phyloP scores from a whole-genome alignment of 169 alveolate genomes.

The Cryptosporidium meleagridis region DNA sequence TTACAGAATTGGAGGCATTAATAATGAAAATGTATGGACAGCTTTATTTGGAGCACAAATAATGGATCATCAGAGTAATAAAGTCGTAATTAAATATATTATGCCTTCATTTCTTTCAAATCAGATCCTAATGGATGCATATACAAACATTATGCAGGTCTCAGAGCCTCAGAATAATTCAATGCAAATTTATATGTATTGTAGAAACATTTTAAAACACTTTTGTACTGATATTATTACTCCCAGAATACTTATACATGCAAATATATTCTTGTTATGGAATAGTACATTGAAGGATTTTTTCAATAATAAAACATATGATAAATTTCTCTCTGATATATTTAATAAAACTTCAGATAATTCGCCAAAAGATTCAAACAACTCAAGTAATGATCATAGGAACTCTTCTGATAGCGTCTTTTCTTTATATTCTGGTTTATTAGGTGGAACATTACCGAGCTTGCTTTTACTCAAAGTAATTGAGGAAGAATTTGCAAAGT shows the following conservation, averaged over 20 bases:
- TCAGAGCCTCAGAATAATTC: constrained; percentile 57
- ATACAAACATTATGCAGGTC: constrained; percentile 7
- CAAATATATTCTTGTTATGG: constrained; percentile 58
- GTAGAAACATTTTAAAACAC: constrained; percentile 37
- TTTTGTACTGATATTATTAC: constrained; percentile 45
- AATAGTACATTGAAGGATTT: constrained; percentile 43
- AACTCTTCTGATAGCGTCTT: background rate
- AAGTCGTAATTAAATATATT: background rate
- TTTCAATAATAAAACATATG: background rate
- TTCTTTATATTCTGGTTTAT: constrained; percentile 24
- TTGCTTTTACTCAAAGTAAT: constrained; percentile 17
- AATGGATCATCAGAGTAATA: background rate
- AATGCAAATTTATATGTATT: constrained; percentile 54
- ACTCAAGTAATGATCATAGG: background rate
- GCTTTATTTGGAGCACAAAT: constrained; percentile 39
- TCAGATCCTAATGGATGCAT: constrained; percentile 54
- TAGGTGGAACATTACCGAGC: constrained; percentile 48
- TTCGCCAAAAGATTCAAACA: background rate
- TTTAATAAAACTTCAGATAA: background rate
- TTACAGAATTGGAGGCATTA: constrained; percentile 50
- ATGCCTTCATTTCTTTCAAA: constrained; percentile 58
- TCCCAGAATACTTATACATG: constrained; percentile 68
- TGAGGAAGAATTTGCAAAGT: constrained; percentile 70
- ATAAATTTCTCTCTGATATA: constrained; percentile 17
- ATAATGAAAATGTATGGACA: constrained; percentile 66